Conservation (phyloP, 495 filamentous ascomycete genomes). For the Talaromyces borbonicus region DNA sequence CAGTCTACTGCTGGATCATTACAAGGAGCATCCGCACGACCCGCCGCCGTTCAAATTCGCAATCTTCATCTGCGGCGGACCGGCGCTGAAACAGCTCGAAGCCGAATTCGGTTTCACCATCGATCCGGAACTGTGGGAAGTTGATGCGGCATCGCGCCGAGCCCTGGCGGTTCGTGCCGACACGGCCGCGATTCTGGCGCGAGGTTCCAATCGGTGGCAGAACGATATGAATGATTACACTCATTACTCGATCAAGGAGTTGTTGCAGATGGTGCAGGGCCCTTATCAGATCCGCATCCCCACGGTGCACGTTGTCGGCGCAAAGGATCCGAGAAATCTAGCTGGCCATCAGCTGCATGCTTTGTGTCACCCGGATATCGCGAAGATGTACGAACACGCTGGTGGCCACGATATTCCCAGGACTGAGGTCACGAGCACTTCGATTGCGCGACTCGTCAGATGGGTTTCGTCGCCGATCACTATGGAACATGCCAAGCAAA, state of each 20-base stretch:
- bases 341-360: slow-evolving; percentile 45
- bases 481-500: not conserved
- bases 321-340: slow-evolving; percentile 47
- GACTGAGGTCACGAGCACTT: slow-evolving; percentile 19
- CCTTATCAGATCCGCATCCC: slow-evolving; percentile 44
- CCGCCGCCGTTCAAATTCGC: slow-evolving; percentile 47
- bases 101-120: slow-evolving; percentile 40
- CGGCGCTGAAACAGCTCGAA: slow-evolving; percentile 38
- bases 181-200: slow-evolving; percentile 18
- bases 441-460: slow-evolving; percentile 29
- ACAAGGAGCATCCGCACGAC: slow-evolving; percentile 19
- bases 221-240: slow-evolving; percentile 7
- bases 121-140: slow-evolving; percentile 26
- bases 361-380: slow-evolving; percentile 37
- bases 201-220: slow-evolving; percentile 22
- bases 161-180: slow-evolving; percentile 21
- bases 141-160: slow-evolving; percentile 21
- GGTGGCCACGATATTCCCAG: slow-evolving; percentile 49
- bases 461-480: slow-evolving; percentile 18
- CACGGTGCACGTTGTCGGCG: slow-evolving; percentile 52
- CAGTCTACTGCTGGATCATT: slow-evolving; percentile 32
- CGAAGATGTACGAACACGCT: slow-evolving; percentile 42
- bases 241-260: slow-evolving; percentile 43
- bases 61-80: slow-evolving; percentile 49
- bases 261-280: slow-evolving; percentile 27